Percentiles rank a stretch among this genome's conserved stretches.
These are phyloP conservation scores for Prosopis cineraria DNA, from an alignment of 306 rosid genomes.

Conservation along the genomic window DNA sequence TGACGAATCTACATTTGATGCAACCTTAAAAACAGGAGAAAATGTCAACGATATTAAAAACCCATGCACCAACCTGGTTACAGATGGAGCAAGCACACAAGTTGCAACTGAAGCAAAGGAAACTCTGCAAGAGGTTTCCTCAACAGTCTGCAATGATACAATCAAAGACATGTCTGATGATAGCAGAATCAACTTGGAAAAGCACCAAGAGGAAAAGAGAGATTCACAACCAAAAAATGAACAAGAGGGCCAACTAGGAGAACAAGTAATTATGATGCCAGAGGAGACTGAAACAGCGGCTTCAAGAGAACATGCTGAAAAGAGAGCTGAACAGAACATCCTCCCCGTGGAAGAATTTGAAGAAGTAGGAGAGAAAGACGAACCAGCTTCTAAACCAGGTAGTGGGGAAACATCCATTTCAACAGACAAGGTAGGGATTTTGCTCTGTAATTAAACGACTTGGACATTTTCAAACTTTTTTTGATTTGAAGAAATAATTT, in stretches of 20 bases:
- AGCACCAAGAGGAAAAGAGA: constrained; percentile 3
- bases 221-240: constrained; percentile 32
- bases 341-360: constrained; percentile 16
- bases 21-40: constrained; percentile 13
- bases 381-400: constrained; percentile 14
- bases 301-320: constrained; percentile 15
- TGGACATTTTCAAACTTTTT: constrained; percentile 2
- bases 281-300: constrained; percentile 28
- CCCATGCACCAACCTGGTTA: constrained; percentile 1
- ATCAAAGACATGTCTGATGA: constrained; percentile 24
- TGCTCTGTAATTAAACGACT: background rate
- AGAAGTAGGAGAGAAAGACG: constrained; percentile 20
- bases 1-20: constrained; percentile 9
- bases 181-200: constrained; percentile 7
- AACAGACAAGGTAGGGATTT: constrained; percentile 31
- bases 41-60: constrained; percentile 3
- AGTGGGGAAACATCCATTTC: constrained; percentile 11
- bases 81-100: constrained; percentile 6
- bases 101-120: constrained; percentile 7
- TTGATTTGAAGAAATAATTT: background rate
- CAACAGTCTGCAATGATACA: background rate
- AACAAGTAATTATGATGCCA: background rate
- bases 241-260: constrained; percentile 7
- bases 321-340: background rate
- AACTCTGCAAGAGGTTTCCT: constrained; percentile 8